Evolutionary conservation across 176 grass and related monocot genomes (phyloP).

Genomic region (Musa itinerans): DNA sequence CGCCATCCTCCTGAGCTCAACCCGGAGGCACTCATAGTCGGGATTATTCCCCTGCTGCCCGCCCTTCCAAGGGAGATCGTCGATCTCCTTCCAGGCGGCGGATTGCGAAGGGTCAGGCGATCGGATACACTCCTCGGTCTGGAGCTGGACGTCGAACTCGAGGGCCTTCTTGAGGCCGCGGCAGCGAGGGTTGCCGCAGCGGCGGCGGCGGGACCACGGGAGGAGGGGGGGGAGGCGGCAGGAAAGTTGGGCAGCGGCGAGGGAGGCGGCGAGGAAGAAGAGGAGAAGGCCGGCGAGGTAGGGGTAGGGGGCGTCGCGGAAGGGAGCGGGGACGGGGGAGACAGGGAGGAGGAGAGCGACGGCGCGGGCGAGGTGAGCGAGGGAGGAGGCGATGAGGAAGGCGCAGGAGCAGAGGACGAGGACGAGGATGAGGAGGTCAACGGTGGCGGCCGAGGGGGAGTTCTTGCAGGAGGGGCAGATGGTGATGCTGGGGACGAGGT

Average conservation of each 20-base stretch:
- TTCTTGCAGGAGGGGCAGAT: conserved; percentile 50
- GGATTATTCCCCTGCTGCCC: conserved; percentile 73
- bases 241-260: conserved; percentile 30
- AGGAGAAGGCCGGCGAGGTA: conserved; percentile 37
- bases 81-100: conserved; percentile 88
- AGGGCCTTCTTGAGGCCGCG: conserved; percentile 71
- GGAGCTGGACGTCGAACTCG: conserved; percentile 89
- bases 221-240: conserved; percentile 19
- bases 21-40: conserved; percentile 82
- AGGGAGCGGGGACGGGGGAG: conserved; percentile 12
- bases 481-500: conserved; percentile 34
- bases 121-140: conserved; percentile 72
- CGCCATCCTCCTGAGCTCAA: conserved; percentile 69
- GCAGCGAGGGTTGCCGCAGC: conserved; percentile 70
- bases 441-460: conserved; percentile 65
- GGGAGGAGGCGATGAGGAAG: conserved; percentile 68
- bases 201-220: conserved; percentile 33
- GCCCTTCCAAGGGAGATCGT: conserved; percentile 85
- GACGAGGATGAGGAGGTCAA: conserved; percentile 88
- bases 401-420: conserved; percentile 64
- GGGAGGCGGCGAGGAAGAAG: conserved; percentile 16
- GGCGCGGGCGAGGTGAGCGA: conserved; percentile 53
- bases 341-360: conserved; percentile 36
- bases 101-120: conserved; percentile 32
- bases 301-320: conserved; percentile 26